Evolutionary conservation across 441 rosid genomes (phyloP), one percentile per base, ranked within the genome.

Genomic region (Rhodomyrtus psidioides): DNA sequence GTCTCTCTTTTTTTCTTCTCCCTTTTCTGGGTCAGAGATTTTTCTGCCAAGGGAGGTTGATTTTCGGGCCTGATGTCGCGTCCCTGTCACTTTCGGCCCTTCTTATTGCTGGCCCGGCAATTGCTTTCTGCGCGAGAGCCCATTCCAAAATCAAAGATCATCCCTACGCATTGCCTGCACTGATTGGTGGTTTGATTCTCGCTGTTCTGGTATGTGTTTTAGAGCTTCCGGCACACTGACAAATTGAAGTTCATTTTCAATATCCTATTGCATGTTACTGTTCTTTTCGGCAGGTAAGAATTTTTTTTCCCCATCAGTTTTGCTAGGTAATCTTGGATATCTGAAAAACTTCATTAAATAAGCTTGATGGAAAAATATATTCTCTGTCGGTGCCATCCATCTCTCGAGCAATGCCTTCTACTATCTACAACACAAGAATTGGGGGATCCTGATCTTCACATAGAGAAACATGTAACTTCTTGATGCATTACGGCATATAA

Each of bases 61-160:
- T 94, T 42, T 94, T 94, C 9, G 95, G 96, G 75, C 94, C 96
- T 27, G 95, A 93, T 86, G 95, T 89, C 0, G 92, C 86, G 82
- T 91, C 94, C 27, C 82, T 94, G 88, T 85, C 82, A 30, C 81
- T 93, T 27, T 91, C 94, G 14, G 46, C 90, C 70, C 84, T 87
- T 83, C 93, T 94, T 17, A 89, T 93, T 28, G 89, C 90, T 57
- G 92, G 84, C 81, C 96, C 96, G 17, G 88, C 90, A 30, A 83
- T 84, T 46, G 85, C 90, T 84, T 94, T 94, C 88, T 92, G 95
- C 84, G 83, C 88, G 4, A 70, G 79, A 70, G 79, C 79, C 49
- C n/a, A 39, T 70, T 70, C 79, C 49, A 34, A 17, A 70, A 21
- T 89, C 62, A 56, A 90, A 76, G 87, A 91, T 75, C 91, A 92